Base-by-base conservation (phyloP, 179 eudicot species). In the Monotropa hypopitys region DNA sequence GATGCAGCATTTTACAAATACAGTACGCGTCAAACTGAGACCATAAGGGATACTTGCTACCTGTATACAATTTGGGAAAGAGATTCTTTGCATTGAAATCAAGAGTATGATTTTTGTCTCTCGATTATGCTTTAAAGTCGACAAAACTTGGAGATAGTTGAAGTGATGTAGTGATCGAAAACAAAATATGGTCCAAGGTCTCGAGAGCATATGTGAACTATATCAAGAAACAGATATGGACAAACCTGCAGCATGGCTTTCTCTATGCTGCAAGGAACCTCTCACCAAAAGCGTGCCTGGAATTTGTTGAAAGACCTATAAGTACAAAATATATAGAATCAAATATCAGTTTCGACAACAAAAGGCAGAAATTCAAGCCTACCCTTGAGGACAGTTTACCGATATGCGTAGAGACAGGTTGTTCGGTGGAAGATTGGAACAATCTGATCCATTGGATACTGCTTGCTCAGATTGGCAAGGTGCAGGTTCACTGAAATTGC, bases 271-370 rank as follows among this genome's bases (percentile, higher is more conserved):
- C 82, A 94, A 79, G 61, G 88, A 87, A 84, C 94, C 97, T 83
- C 59, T 94, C 68, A 94, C 87, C 85, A 94, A 77, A 67, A 94
- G 93, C 2, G 97, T 88, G 65, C 98, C 97, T 5, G 97, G 97
- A 62, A 84, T 88, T 86, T 92, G 98, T 88, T 94, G 93, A 81
- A 92, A 94, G 71, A 94, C 90, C 98, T 94, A 81, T 20, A 77
- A 59, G 74, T 3, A 66, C 20, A 32, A 57, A 21, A 68, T 21
- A 40, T 33, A 70, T 7, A 1, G 40, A 35, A 47, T 68, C 65
- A 40, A 4, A 11, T 18, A 38, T 28, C 66, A 15, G 68, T 69
- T 77, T 40, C 47, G 50, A 76, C 20, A 0, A 51, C 61, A 76
- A 4, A 35, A 35, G 33, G 46, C n/a, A 33, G 38, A 49, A 73